Base-by-base conservation (phyloP, 345 rosid genomes). In the Orychophragmus violaceus region DNA sequence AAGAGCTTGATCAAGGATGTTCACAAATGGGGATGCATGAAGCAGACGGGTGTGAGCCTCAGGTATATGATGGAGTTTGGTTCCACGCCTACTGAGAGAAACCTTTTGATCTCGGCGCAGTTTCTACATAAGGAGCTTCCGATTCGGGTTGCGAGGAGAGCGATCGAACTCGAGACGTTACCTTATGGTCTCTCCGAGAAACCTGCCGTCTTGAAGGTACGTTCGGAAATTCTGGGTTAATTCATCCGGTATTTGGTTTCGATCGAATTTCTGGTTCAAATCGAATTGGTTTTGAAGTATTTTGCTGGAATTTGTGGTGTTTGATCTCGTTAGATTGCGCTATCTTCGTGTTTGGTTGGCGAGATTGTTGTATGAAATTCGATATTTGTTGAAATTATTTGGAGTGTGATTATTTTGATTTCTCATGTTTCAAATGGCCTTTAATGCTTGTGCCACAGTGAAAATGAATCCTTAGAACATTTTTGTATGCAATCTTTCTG, bases 31-130 rank as follows among this genome's bases (percentile, higher is more conserved):
- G 95, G 97, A 2, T 68, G 90, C 83, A 84, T 90, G 99, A 88
- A 91, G 78, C 97, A 80, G 75, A 88, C 88, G 0, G 97, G 99
- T 27, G 96, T 94, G 4, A 89, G 93, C 60, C 76, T 90, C 52
- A 78, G 91, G 75, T 88, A 88, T 75, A 94, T 91, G 99, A 88
- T 94, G 97, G 93, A 94, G 54, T 94, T 90, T 52, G 96, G 96
- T 42, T 85, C 95, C 6, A 74, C 39, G 8, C 96, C 97, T 5
- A 84, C 85, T 2, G 79, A 79, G 32, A 78, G 69, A 14, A 94
- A 84, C 66, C 71, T 94, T 66, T 55, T 95, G 67, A 77, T 95
- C 17, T 84, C 95, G 0, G 96, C 95, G 46, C 95, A 88, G 75
- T 94, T 90, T 66, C 84, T 90, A 24, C 95, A 87, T 60, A 91